Conservation (phyloP, 139 green algal genomes). For the Chara braunii region DNA sequence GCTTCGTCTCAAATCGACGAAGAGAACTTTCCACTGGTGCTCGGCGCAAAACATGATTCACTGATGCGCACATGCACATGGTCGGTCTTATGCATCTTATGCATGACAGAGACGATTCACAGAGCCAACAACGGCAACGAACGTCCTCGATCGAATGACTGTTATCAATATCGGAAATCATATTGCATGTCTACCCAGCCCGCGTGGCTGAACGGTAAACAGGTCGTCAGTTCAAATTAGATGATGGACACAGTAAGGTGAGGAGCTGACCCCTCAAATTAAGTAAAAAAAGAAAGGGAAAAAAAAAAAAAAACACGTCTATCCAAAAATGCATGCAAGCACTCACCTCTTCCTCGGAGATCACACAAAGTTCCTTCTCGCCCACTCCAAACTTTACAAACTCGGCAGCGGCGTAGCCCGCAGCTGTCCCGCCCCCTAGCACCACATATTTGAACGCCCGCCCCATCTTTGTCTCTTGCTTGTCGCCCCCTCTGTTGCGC, state of each 20-base stretch:
- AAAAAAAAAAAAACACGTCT: not conserved
- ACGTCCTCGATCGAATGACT: no score
- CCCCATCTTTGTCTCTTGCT: conserved; percentile 26
- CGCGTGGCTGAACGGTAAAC: no score
- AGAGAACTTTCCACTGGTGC: no score
- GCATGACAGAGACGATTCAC: no score
- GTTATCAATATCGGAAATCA: no score
- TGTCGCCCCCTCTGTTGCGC: no score
- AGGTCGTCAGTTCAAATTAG: not conserved
- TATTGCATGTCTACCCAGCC: no score
- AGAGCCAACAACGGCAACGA: no score
- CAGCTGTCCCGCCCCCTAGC: conserved; percentile 63
- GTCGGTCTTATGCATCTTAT: no score
- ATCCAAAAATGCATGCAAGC: conserved; percentile 2
- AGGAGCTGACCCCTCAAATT: not conserved
- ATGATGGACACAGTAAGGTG: not conserved
- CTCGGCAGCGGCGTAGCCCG: conserved; percentile 59
- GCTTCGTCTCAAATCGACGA: no score
- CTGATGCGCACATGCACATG: no score
- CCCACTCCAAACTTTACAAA: conserved; percentile 52
- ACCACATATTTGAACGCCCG: conserved; percentile 46
- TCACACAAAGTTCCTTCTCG: conserved; percentile 57
- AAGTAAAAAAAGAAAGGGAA: not conserved
- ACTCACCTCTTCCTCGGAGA: conserved; percentile 58
- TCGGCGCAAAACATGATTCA: no score